A percentile compares a stretch with the other conserved stretches of the same genome.
phyloP scores from a whole-genome alignment of 345 rosid genomes.

The Abelmoschus esculentus region DNA sequence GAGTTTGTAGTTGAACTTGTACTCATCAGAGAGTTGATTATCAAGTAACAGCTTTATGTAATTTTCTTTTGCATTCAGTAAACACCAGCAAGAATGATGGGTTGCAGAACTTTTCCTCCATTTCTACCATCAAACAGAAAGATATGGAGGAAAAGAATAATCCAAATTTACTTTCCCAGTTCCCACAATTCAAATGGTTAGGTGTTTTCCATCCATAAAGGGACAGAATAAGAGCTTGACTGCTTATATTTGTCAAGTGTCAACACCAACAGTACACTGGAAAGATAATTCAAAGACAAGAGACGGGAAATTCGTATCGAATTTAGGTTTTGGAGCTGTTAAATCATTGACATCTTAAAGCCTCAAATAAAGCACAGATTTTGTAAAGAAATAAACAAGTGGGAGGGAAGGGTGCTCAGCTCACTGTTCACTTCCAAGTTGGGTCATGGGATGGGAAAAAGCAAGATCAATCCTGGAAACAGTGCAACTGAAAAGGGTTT shows the following conservation, averaged over 20 bases:
- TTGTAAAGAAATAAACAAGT: neutral
- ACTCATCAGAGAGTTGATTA: too few relatives aligned
- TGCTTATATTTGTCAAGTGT: neutral
- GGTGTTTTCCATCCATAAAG: neutral
- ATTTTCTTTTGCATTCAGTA: too few relatives aligned
- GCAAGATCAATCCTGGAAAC: conserved; percentile 5
- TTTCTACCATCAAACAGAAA: too few relatives aligned
- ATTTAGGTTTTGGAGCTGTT: neutral
- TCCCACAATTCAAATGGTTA: too few relatives aligned
- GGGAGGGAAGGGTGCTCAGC: neutral
- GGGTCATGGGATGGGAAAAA: neutral
- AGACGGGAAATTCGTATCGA: neutral
- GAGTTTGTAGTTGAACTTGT: too few relatives aligned
- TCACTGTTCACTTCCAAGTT: neutral
- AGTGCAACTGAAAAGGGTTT: neutral
- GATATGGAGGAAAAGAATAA: too few relatives aligned
- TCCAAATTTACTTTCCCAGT: too few relatives aligned
- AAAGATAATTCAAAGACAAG: neutral
- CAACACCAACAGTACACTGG: neutral
- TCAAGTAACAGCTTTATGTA: too few relatives aligned
- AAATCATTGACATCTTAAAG: neutral
- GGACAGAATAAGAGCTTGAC: neutral
- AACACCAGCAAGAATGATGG: too few relatives aligned
- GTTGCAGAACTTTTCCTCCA: too few relatives aligned
- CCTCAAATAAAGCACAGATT: neutral